These are phyloP conservation scores for bread wheat (Triticum aestivum) DNA, from an alignment of 176 grass and related monocot genomes.

Conservation along the genomic window IWGSC_CS_RefSeq_v2.1 NC_057795.1:643136581-643137080, in stretches of 20 bases:
- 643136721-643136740: constrained; percentile 4
- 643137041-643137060: neutral
- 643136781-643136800: neutral
- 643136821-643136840: constrained; percentile 20
- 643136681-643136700: constrained; percentile 98
- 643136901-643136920: constrained; percentile 91
- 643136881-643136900: constrained; percentile 98
- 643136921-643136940: constrained; percentile 96
- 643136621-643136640: constrained; percentile 83
- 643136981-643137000: constrained; percentile 76
- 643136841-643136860: constrained; percentile 91
- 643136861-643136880: constrained; percentile 94
- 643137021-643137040: neutral
- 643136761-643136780: neutral
- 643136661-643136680: constrained; percentile 95
- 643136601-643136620: constrained; percentile 99
- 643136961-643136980: constrained; percentile 99
- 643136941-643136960: constrained; percentile 97
- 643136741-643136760: neutral
- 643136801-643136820: neutral
- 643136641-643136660: constrained; percentile 75
- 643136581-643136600: constrained; percentile 48
- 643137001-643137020: constrained; percentile 18
- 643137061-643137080: neutral
- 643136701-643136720: neutral